These are phyloP conservation scores for Lentinula edodes DNA, from an alignment of 768 basidiomycete species.

Conservation along the genomic window DNA sequence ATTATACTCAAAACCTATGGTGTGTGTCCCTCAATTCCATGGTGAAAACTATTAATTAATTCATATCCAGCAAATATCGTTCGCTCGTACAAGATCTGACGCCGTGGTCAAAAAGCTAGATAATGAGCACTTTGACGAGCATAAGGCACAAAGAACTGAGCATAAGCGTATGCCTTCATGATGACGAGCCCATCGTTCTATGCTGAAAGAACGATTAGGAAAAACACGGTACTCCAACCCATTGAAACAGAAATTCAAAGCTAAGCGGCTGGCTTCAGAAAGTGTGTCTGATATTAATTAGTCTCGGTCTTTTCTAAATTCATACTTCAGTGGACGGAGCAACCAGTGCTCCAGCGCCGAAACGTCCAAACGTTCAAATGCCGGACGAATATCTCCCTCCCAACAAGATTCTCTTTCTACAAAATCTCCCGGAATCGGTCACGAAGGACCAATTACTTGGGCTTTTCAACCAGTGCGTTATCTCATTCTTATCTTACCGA, in stretches of 20 bases:
- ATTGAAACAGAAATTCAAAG: conserved; percentile 76
- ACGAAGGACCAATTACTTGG: conserved; percentile 89
- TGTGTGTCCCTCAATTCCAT: conserved; percentile 25
- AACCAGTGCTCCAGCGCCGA: conserved; percentile 57
- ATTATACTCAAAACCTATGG: conserved; percentile 95
- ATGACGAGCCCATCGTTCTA: neutral
- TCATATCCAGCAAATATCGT: conserved; percentile 80
- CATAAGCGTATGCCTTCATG: conserved; percentile 70
- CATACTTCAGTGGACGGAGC: conserved; percentile 58
- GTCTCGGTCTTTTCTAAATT: conserved; percentile 10
- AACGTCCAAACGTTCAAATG: conserved; percentile 89
- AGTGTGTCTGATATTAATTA: conserved; percentile 37
- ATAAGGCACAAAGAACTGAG: conserved; percentile 68
- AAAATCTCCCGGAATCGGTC: conserved; percentile 91
- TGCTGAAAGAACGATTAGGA: conserved; percentile 38
- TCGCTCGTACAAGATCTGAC: conserved; percentile 85
- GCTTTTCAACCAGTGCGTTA: conserved; percentile 82
- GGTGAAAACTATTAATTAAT: conserved; percentile 2
- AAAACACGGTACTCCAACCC: conserved; percentile 85
- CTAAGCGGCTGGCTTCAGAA: conserved; percentile 77
- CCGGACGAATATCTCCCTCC: conserved; percentile 99
- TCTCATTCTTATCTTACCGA: conserved; percentile 3
- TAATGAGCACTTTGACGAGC: conserved; percentile 59
- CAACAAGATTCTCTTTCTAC: conserved; percentile 97
- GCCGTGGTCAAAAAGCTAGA: conserved; percentile 80